A percentile compares a stretch with the other conserved stretches of the same genome.
Conservation (phyloP, 164 flowering plant genomes). For the Vitis rupestris region DNA sequence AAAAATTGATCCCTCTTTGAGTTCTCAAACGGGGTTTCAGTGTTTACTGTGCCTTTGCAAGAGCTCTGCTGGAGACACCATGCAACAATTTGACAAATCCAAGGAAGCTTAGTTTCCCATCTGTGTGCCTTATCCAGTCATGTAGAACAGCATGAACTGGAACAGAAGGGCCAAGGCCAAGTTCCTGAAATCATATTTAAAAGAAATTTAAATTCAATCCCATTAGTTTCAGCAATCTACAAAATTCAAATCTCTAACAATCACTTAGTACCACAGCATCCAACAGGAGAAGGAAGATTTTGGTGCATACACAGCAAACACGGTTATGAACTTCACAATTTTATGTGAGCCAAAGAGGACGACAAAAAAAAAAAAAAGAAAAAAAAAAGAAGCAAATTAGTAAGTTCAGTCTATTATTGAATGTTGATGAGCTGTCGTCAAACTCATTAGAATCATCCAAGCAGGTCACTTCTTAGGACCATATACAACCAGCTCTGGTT, state of each 20-base stretch:
- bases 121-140: constrained; percentile 90
- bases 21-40: neutral
- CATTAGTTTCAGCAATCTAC: neutral
- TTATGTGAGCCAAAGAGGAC: too few species aligned
- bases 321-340: too few species aligned
- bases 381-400: too few species aligned
- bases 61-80: constrained; percentile 65
- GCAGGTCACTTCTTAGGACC: too few species aligned
- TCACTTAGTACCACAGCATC: neutral
- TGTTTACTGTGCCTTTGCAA: constrained; percentile 47
- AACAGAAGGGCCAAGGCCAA: constrained; percentile 81
- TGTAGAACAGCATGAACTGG: constrained; percentile 86
- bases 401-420: too few species aligned
- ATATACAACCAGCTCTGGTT: too few species aligned
- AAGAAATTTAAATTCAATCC: neutral
- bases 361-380: neutral
- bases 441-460: too few species aligned
- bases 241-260: neutral
- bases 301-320: neutral
- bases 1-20: neutral
- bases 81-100: constrained; percentile 91
- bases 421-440: too few species aligned
- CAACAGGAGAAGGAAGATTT: neutral
- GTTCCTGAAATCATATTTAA: constrained; percentile 55
- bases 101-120: constrained; percentile 91